A percentile compares a stretch with the other conserved stretches of the same genome.
These are phyloP conservation scores for Pyricularia sp. DNA, from an alignment of 2,329 filamentous ascomycete species.

Conservation along the genomic window DNA sequence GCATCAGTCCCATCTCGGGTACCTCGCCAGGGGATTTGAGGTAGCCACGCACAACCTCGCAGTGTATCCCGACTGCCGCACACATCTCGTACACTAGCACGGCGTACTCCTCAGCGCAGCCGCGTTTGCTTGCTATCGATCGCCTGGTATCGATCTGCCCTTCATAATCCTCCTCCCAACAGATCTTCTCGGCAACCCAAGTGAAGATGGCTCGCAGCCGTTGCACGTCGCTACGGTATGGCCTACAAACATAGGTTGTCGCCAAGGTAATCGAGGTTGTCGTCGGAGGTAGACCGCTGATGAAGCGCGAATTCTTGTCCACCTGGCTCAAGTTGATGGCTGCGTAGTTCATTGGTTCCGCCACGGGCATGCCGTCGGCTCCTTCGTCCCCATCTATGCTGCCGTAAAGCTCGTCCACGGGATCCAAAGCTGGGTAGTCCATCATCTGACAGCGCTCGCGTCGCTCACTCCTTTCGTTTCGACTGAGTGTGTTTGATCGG, in stretches of 20 bases:
- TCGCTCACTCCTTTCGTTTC: slow-evolving; percentile 76
- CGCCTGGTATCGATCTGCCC: slow-evolving; percentile 73
- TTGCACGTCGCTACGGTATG: slow-evolving; percentile 90
- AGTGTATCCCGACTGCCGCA: slow-evolving; percentile 73
- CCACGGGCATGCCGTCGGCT: slow-evolving; percentile 73
- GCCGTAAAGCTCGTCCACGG: slow-evolving; percentile 81
- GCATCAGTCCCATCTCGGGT: slow-evolving; percentile 69
- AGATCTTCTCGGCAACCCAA: slow-evolving; percentile 91
- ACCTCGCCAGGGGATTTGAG: slow-evolving; percentile 83
- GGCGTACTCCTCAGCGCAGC: slow-evolving; percentile 83
- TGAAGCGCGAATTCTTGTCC: slow-evolving; percentile 91
- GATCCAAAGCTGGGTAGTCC: slow-evolving; percentile 78
- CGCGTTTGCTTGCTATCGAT: slow-evolving; percentile 76
- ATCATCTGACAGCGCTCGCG: slow-evolving; percentile 90
- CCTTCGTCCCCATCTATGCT: slow-evolving; percentile 85
- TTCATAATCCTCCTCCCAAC: slow-evolving; percentile 92
- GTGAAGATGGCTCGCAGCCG: slow-evolving; percentile 90
- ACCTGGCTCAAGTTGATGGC: slow-evolving; percentile 75
- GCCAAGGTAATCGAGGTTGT: slow-evolving; percentile 76
- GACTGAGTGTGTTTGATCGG: slow-evolving; percentile 84
- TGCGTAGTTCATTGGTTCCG: slow-evolving; percentile 72
- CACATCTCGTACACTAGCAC: slow-evolving; percentile 91
- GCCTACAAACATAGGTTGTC: slow-evolving; percentile 86
- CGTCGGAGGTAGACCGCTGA: slow-evolving; percentile 72
- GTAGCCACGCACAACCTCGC: slow-evolving; percentile 81